Evolutionary conservation across 1,284 basidiomycete species (phyloP).

Genomic region (Wallemia ichthyophaga): DNA sequence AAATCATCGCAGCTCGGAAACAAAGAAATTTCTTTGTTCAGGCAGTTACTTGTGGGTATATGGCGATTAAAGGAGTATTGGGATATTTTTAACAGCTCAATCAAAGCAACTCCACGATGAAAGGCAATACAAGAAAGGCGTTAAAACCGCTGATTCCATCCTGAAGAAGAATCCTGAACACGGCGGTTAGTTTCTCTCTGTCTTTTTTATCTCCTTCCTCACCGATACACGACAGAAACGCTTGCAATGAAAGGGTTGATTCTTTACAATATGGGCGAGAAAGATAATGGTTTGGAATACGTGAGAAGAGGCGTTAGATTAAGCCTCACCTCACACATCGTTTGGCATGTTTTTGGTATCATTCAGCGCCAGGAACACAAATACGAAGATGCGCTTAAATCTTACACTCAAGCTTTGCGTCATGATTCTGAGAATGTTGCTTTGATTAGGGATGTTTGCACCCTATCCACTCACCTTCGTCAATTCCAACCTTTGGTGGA

Average conservation of each 20-base stretch:
- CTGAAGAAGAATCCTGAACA: constrained; percentile 87
- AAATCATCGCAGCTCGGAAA: constrained; percentile 24
- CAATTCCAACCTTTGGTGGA: constrained; percentile 51
- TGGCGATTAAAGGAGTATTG: constrained; percentile 7
- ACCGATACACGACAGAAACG: constrained; percentile 29
- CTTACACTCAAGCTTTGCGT: constrained; percentile 37
- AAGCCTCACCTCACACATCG: constrained; percentile 78
- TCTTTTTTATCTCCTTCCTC: constrained; percentile 7
- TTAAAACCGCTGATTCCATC: constrained; percentile 76
- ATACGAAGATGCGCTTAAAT: constrained; percentile 57
- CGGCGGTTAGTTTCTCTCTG: constrained; percentile 31
- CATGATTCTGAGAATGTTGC: constrained; percentile 92
- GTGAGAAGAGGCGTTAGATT: constrained; percentile 64
- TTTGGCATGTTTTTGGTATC: constrained; percentile 92
- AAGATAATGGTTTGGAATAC: constrained; percentile 53
- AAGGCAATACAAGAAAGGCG: constrained; percentile 60
- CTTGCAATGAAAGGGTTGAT: constrained; percentile 78
- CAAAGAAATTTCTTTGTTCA: constrained; percentile 65
- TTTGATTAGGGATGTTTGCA: constrained; percentile 65
- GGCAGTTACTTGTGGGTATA: constrained; percentile 37
- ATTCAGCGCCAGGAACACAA: constrained; percentile 73
- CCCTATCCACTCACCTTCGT: constrained; percentile 69
- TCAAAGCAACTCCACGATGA: constrained; percentile 42
- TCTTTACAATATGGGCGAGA: constrained; percentile 41
- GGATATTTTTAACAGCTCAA: neutral